Percentiles rank a stretch among this genome's conserved stretches.
Evolutionary conservation across 2,329 filamentous ascomycete genomes (phyloP).

Genomic region (Ophiosphaerella herpotricha): DNA sequence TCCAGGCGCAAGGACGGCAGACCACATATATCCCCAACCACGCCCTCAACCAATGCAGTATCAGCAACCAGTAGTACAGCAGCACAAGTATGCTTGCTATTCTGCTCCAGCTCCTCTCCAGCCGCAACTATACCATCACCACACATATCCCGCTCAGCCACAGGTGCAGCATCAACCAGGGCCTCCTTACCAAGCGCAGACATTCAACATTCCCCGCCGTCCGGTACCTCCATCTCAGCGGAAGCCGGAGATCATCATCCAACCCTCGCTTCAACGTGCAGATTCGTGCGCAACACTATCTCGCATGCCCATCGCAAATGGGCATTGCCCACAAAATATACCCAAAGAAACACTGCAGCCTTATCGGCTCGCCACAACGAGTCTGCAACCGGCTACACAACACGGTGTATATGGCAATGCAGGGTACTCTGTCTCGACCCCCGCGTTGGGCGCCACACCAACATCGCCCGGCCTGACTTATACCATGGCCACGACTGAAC

Average conservation of each 20-base stretch:
- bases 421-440: constrained; percentile 35
- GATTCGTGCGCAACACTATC: constrained; percentile 42
- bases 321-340: constrained; percentile 25
- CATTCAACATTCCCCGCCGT: constrained; percentile 33
- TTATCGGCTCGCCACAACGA: constrained; percentile 8
- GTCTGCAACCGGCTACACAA: constrained; percentile 15
- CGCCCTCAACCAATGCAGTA: constrained; percentile 12
- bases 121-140: constrained; percentile 14
- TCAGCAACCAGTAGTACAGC: constrained; percentile 14
- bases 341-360: constrained; percentile 17
- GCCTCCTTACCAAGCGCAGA: constrained; percentile 22
- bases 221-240: constrained; percentile 31
- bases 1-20: constrained; percentile 28
- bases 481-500: constrained; percentile 11
- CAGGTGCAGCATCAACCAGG: constrained; percentile 21
- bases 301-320: constrained; percentile 42
- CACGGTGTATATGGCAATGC: constrained; percentile 28
- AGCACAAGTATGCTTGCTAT: constrained; percentile 35
- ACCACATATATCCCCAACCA: constrained; percentile 16
- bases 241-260: constrained; percentile 31
- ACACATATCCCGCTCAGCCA: constrained; percentile 1
- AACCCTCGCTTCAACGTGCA: constrained; percentile 35
- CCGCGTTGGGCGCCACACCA: constrained; percentile 29
- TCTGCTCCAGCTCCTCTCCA: constrained; percentile 16
- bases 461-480: constrained; percentile 22